Evolutionary conservation across 225 moss, liverwort and hornwort species (phyloP).

Genomic region (Anthoceros angustus): DNA sequence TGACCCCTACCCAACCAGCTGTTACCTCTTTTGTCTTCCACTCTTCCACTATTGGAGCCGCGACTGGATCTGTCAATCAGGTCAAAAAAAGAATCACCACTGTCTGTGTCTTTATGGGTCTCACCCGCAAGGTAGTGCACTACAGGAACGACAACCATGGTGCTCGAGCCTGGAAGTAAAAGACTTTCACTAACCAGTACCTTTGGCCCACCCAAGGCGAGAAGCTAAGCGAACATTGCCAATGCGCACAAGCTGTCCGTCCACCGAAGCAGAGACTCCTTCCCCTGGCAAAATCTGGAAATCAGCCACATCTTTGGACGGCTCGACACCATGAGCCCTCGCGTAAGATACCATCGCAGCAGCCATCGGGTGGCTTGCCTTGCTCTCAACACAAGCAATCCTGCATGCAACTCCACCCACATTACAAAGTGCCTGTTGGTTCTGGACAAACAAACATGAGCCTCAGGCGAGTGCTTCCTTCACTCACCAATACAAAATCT

Average conservation of each 20-base stretch:
- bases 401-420: constrained; percentile 13
- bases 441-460: not conserved
- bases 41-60: constrained; percentile 24
- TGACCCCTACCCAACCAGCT: constrained; percentile 36
- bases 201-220: constrained; percentile 40
- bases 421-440: not conserved
- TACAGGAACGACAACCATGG: not conserved
- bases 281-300: constrained; percentile 44
- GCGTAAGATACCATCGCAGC: constrained; percentile 30
- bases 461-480: not conserved
- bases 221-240: constrained; percentile 41
- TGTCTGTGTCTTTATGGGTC: not conserved
- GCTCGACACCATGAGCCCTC: constrained; percentile 28
- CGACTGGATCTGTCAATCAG: constrained; percentile 6
- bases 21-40: constrained; percentile 32
- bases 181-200: constrained; percentile 5
- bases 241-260: constrained; percentile 33
- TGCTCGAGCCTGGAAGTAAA: not conserved
- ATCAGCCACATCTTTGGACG: constrained; percentile 21
- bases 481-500: constrained; percentile 30
- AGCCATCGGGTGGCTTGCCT: constrained; percentile 46
- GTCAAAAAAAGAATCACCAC: not conserved
- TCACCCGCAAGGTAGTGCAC: too few species aligned
- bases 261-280: constrained; percentile 26
- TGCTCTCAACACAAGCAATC: constrained; percentile 34